A percentile compares a stretch with the other conserved stretches of the same genome.
Evolutionary conservation across 805 yeast species (phyloP).

Genomic region (Saturnispora kantuleensis): DNA sequence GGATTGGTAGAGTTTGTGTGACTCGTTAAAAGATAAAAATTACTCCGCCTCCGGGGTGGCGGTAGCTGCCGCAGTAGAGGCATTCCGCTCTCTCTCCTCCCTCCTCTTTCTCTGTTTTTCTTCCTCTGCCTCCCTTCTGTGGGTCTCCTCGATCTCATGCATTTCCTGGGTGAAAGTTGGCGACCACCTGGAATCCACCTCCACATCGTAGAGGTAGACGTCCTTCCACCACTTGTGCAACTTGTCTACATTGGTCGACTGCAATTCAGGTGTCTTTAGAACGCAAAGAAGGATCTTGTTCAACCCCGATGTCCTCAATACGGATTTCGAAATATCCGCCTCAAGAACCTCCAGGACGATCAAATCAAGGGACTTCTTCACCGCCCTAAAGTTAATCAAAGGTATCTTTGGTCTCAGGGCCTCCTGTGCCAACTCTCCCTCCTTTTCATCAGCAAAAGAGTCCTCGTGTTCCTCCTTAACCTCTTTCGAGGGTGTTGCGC

Average conservation of each 20-base stretch:
- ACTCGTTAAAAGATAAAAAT: neutral
- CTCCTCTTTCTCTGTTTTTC: slow-evolving; percentile 30
- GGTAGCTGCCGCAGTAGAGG: slow-evolving; percentile 4
- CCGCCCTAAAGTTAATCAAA: slow-evolving; percentile 16
- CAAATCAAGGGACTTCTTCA: slow-evolving; percentile 16
- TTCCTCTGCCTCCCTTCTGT: slow-evolving; percentile 19
- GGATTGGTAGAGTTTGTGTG: too few species aligned
- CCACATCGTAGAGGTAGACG: slow-evolving; percentile 22
- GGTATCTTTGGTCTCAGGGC: neutral
- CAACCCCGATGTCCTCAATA: slow-evolving; percentile 25
- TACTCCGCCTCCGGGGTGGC: neutral
- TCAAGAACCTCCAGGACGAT: slow-evolving; percentile 19
- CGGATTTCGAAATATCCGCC: slow-evolving; percentile 21
- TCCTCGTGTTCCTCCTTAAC: neutral
- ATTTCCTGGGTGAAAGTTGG: slow-evolving; percentile 20
- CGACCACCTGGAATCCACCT: slow-evolving; percentile 22
- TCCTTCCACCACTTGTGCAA: slow-evolving; percentile 16
- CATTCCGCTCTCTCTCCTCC: slow-evolving; percentile 21
- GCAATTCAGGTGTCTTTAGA: slow-evolving; percentile 29
- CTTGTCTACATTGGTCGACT: slow-evolving; percentile 13
- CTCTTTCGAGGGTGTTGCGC: neutral
- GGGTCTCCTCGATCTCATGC: slow-evolving; percentile 16
- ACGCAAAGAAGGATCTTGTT: slow-evolving; percentile 25
- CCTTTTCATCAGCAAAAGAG: neutral
- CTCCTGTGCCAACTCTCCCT: neutral